A percentile compares a stretch with the other conserved stretches of the same genome.
These are phyloP conservation scores for Talaromyces sp. DNA, from an alignment of 2,329 filamentous ascomycete genomes.

Conservation along the genomic window DNA sequence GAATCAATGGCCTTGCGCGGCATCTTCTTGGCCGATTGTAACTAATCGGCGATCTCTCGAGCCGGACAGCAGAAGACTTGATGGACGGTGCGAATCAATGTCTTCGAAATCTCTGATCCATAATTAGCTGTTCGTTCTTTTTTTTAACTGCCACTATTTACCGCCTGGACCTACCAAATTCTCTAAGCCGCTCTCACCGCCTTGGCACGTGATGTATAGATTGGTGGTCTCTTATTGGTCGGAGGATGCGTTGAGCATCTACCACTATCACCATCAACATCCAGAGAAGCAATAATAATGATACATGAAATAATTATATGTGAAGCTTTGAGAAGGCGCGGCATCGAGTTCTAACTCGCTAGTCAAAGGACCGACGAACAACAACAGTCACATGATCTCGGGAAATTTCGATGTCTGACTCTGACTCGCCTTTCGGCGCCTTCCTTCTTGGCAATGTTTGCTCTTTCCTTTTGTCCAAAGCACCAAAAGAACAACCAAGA, in stretches of 20 bases:
- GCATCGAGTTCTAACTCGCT: too few species aligned
- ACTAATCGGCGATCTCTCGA: background rate
- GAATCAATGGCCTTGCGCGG: conserved; percentile 62
- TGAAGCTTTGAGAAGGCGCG: background rate
- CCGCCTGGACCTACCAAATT: conserved; percentile 14
- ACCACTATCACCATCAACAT: too few species aligned
- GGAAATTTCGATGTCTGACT: background rate
- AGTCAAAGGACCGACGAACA: too few species aligned
- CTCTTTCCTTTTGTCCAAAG: too few species aligned
- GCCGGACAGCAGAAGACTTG: background rate
- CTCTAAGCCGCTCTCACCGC: conserved; percentile 1
- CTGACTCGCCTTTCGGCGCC: too few species aligned
- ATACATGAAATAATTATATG: background rate
- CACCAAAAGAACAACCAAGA: too few species aligned
- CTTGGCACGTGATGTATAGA: background rate
- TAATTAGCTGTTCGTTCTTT: conserved; percentile 8
- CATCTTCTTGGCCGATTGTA: conserved; percentile 21
- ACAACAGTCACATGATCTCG: background rate
- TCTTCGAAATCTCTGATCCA: conserved; percentile 7
- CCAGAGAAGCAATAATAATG: background rate
- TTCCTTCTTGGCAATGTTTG: too few species aligned
- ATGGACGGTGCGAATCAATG: background rate
- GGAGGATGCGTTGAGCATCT: background rate
- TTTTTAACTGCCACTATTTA: conserved; percentile 20
- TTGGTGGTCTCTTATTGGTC: background rate